These are phyloP conservation scores for Saccharomycopsis olivae DNA, from an alignment of 805 yeast species.

Conservation along the genomic window DNA sequence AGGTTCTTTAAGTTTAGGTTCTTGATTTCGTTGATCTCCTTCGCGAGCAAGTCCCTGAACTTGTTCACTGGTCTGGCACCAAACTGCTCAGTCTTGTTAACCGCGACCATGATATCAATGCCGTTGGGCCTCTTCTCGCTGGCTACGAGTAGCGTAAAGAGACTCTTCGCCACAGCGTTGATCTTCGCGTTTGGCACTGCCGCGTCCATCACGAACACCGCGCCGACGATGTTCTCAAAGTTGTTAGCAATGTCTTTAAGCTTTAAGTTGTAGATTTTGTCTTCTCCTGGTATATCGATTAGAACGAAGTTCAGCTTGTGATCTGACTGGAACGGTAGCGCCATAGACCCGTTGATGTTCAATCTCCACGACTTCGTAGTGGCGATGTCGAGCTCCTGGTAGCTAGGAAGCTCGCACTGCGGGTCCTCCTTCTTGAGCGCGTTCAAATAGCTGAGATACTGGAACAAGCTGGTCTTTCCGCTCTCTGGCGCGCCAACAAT, in stretches of 20 bases:
- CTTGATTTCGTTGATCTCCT: conserved; percentile 34
- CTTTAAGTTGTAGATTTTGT: conserved; percentile 53
- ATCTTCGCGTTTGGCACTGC: conserved; percentile 41
- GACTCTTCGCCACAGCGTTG: conserved; percentile 43
- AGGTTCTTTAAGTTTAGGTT: conserved; percentile 23
- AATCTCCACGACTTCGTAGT: conserved; percentile 46
- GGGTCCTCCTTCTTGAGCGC: conserved; percentile 11
- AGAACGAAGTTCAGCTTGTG: conserved; percentile 36
- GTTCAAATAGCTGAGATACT: conserved; percentile 5
- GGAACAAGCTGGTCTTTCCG: conserved; percentile 57
- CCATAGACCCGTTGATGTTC: conserved; percentile 28
- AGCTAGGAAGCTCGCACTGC: neutral
- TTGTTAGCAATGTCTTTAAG: conserved; percentile 36
- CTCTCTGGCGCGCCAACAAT: conserved; percentile 53
- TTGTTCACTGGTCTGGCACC: conserved; percentile 64
- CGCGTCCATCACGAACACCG: conserved; percentile 72
- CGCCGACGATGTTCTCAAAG: conserved; percentile 45
- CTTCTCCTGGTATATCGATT: conserved; percentile 85
- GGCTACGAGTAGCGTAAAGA: conserved; percentile 46
- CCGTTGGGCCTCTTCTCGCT: conserved; percentile 58
- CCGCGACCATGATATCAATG: conserved; percentile 63
- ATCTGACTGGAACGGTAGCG: conserved; percentile 30
- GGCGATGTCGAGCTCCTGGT: conserved; percentile 8
- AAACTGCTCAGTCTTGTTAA: conserved; percentile 81
- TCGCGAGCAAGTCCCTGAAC: conserved; percentile 48